Percentiles rank a stretch among this genome's conserved stretches.
phyloP scores from a whole-genome alignment of 1,139 yeast species.

The Spathaspora sp. region DNA sequence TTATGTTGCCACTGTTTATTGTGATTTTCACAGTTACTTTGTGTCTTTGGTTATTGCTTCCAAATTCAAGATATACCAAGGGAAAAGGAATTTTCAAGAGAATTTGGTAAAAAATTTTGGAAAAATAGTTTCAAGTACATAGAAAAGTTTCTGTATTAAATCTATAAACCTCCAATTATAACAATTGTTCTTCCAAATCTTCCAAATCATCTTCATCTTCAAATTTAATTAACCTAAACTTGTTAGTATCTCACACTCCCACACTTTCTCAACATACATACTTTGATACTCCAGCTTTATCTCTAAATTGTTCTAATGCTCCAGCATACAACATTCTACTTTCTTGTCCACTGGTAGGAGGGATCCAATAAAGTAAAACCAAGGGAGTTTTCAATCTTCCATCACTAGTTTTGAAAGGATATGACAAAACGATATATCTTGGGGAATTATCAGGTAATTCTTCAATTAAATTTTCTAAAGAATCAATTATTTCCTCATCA shows the following conservation, averaged over 20 bases:
- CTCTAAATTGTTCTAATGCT: conserved; percentile 76
- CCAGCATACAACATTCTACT: conserved; percentile 87
- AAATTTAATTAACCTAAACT: conserved; percentile 47
- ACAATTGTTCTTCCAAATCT: conserved; percentile 34
- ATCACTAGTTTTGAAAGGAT: conserved; percentile 66
- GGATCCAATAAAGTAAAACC: conserved; percentile 81
- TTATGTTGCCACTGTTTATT: conserved; percentile 54
- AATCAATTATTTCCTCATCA: conserved; percentile 41
- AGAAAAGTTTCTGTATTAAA: not conserved
- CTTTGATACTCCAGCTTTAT: conserved; percentile 74
- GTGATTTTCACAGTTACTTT: conserved; percentile 38
- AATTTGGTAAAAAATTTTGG: conserved; percentile 1
- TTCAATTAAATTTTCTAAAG: conserved; percentile 63
- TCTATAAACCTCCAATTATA: not conserved
- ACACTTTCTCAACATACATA: conserved; percentile 26
- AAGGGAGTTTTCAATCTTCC: conserved; percentile 76
- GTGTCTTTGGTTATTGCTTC: conserved; percentile 46
- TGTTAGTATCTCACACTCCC: conserved; percentile 23
- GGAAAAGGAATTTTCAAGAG: conserved; percentile 5
- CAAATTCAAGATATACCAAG: conserved; percentile 23
- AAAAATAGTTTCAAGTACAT: conserved; percentile 2
- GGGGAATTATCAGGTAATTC: conserved; percentile 84
- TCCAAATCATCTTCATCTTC: conserved; percentile 66
- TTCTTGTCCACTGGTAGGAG: conserved; percentile 78
- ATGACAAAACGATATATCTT: conserved; percentile 72